Evolutionary conservation across 2,329 filamentous ascomycete genomes (phyloP), one percentile per base, ranked within the genome.

Genomic region (Tolypocladium tropicale): DNA sequence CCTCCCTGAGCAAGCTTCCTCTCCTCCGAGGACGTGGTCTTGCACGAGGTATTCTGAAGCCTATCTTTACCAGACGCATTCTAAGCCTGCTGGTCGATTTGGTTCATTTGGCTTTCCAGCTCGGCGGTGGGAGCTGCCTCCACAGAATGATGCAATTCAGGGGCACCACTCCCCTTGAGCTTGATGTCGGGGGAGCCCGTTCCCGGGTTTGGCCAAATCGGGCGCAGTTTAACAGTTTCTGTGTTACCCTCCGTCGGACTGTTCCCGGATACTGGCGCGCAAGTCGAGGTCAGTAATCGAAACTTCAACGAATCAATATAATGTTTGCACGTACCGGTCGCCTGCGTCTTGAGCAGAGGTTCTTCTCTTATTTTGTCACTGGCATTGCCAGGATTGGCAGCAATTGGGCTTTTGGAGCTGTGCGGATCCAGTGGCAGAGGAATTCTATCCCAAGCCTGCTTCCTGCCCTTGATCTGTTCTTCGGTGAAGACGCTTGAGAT

Each of bases 371-470:
- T 28, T 18, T 6, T 50, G 28, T 21, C 46, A 6, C 33, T 25
- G 11, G 28, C 12, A 18, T 28, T 28, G 12, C 46, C 46, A 33
- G 46, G 28, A 32, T 43, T 21, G 33, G 25, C 50, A 21, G 18
- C 21, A 11, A 21, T 11, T 10, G 52, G 50, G 28, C 43, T 55
- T n/a, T 50, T 54, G 11, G 14, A 25, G 55, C 57, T 59, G 41
- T 54, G 61, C 53, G 60, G 65, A 56, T 63, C 59, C 55, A 69
- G 57, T 49, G 70, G 69, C 67, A 70, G 66, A 41, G 65, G 58
- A 59, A 72, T 71, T 56, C 63, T 69, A 63, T 68, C 61, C 68
- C 67, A 70, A 53, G 62, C 63, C 62, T 64, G 61, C 57, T 61
- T 65, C 55, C 69, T 65, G 41, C 60, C 62, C 58, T 65, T 64